phyloP scores from a whole-genome alignment of 78 protist species.

The slime mould (Dictyostelium discoideum) region DNA sequence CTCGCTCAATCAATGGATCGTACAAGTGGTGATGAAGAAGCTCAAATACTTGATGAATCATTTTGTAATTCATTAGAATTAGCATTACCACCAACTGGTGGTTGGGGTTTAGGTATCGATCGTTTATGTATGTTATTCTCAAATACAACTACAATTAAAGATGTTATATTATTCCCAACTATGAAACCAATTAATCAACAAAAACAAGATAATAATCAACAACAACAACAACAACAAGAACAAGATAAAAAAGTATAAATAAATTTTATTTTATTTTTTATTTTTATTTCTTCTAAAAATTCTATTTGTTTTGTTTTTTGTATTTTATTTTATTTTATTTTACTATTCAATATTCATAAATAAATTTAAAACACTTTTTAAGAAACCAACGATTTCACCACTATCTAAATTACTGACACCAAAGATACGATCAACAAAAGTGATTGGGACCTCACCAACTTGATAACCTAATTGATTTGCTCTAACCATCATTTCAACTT shows the following conservation, averaged over 20 bases:
- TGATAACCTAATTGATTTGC: conserved; percentile 82
- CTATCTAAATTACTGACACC: conserved; percentile 91
- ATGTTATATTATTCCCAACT: conserved; percentile 99
- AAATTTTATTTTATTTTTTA: no score
- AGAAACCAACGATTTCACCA: conserved; percentile 83
- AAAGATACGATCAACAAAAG: conserved; percentile 95
- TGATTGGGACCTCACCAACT: conserved; percentile 94
- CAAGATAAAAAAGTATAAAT: neutral
- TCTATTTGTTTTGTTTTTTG: no score
- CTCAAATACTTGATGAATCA: conserved; percentile 95
- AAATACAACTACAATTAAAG: conserved; percentile 96
- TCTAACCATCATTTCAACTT: conserved; percentile 94
- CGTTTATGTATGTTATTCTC: conserved; percentile 98
- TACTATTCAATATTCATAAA: conserved; percentile 57
- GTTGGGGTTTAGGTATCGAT: conserved; percentile 99
- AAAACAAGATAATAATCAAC: neutral
- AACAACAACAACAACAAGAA: neutral
- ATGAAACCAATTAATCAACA: conserved; percentile 92
- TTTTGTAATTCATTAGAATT: conserved; percentile 97
- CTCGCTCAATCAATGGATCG: conserved; percentile 91
- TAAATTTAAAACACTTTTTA: conserved; percentile 73
- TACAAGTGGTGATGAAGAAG: conserved; percentile 96
- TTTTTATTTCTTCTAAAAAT: no score
- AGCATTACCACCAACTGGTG: conserved; percentile 99
- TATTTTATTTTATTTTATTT: neutral